Base-by-base conservation (phyloP, 2,329 filamentous ascomycete species). In the Cucurbitaria berberidis region DNA sequence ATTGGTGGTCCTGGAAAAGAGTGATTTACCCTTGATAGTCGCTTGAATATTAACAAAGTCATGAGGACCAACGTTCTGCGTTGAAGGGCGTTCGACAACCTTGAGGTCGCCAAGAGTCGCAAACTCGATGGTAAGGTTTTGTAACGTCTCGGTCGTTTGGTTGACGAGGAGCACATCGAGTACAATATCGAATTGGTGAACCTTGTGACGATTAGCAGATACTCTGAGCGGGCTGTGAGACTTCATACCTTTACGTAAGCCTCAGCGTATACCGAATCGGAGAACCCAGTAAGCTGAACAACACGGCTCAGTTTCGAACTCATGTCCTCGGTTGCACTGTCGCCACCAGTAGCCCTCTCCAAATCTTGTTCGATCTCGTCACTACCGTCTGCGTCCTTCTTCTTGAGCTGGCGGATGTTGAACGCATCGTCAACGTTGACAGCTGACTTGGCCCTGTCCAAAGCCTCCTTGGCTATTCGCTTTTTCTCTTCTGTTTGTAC, bases 21-120 rank as follows among this genome's bases (percentile, higher is more conserved):
- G 19, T 24, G 1, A 95, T 4, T 90, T 96, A 44, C 98, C 93
- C 80, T 98, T 98, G 82, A 99, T 96, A 10, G 95, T 99, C 72
- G 93, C 93, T 77, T 99, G 95, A 27, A 99, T 92, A 71, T 98
- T 98, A 79, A 96, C 87, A 82, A 99, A 99, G 76, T 97, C 95
- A 72, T 97, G 92, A 1, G 92, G 91, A 1, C 89, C 92, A 11
- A 99, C 84, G 71, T 97, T 99, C 76, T 98, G 95, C 5, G 95
- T 98, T 2, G 92, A 96, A 36, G 95, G 95, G 59, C 93, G 86
- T 79, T 99, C 95, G 21, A 99, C 93, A 29, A 99, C 95, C 80
- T 99, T 99, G 57, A 99, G 85, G 73, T 99, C 95, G 57, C 95
- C 95, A 0, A 99, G 83, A 0, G 95, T 99, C n/a, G 95, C 95